Evolutionary conservation across 441 rosid genomes (phyloP), one percentile per base, ranked within the genome.

Genomic region (Syzygium syzygioides): DNA sequence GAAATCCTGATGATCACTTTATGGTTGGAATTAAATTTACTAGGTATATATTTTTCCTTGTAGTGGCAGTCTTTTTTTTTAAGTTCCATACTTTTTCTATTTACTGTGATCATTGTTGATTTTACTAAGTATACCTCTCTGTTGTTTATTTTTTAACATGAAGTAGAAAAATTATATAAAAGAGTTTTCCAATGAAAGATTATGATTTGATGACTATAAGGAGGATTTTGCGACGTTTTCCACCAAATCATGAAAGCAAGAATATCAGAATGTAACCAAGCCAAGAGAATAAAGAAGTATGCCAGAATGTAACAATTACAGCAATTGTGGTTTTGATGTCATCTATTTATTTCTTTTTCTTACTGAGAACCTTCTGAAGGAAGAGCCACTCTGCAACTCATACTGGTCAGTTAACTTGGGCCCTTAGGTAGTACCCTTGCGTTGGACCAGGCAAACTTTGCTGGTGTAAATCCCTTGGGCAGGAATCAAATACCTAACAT

Each of bases 21-120:
- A 95, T 96, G 96, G 86, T 97, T 85, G 99, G 99, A 91, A 93
- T 57, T 25, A 2, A 98, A 88, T 96, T 95, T 93, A 98, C 99
- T 10, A 95, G 98, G 99, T 97, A 94, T 88, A 56, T 87, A 48
- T 76, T 90, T 45, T 87, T 30, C 19, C 17, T 85, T 55, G 48
- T 53, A 50, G 25, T 32, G 60, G 14, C 37, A 60, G 32, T 32
- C 14, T 32, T 26, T 28, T 50, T 26, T 15, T 15, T 28, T 30
- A 12, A 50, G 86, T 83, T 50, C 13, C 55, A 30, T 26, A 28
- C n/a, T 1, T 19, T 1, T 14, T 17, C 37, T n/a, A n/a, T n/a
- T 62, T n/a, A n/a, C 34, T 0, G 1, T 0, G 68, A 62, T 62
- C 34, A n/a, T n/a, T 17, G 34, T 62, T 1, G 19, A 14, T 14